A percentile compares a stretch with the other conserved stretches of the same genome.
Conservation (phyloP, 768 basidiomycete species). For the Ramaria rubella region DNA sequence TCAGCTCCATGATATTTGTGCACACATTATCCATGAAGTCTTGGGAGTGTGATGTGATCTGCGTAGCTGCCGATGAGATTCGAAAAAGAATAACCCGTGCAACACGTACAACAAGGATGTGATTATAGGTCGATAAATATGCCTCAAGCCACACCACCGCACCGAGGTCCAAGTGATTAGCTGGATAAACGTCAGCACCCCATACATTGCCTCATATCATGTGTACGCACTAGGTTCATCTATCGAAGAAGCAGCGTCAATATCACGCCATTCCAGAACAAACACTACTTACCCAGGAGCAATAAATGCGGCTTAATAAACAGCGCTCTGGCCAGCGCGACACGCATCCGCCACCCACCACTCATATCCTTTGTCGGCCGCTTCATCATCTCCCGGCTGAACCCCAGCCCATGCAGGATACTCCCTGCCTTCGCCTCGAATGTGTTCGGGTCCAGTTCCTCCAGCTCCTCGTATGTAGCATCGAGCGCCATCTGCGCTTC, state of each 20-base stretch:
- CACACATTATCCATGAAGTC: slow-evolving; percentile 99
- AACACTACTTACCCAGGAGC: slow-evolving; percentile 67
- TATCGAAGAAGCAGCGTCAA: slow-evolving; percentile 5
- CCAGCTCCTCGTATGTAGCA: slow-evolving; percentile 87
- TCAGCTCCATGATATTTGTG: slow-evolving; percentile 97
- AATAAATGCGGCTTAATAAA: slow-evolving; percentile 96
- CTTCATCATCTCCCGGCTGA: slow-evolving; percentile 86
- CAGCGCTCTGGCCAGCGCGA: slow-evolving; percentile 90
- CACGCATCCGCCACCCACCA: slow-evolving; percentile 99
- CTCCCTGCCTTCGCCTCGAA: slow-evolving; percentile 95
- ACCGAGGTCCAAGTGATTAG: slow-evolving; percentile 91
- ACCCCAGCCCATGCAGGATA: slow-evolving; percentile 97
- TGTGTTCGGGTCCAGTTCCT: slow-evolving; percentile 91
- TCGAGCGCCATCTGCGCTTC: slow-evolving; percentile 81
- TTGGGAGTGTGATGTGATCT: slow-evolving; percentile 93
- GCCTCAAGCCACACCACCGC: slow-evolving; percentile 99
- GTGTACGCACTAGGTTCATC: slow-evolving; percentile 17
- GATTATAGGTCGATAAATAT: slow-evolving; percentile 96
- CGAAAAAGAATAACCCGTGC: neutral
- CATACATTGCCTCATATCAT: neutral
- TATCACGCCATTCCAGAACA: neutral
- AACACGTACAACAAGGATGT: slow-evolving; percentile 74
- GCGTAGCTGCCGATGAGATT: neutral
- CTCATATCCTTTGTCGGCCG: slow-evolving; percentile 98
- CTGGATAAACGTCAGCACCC: slow-evolving; percentile 33